Evolutionary conservation across 768 basidiomycete genomes (phyloP), one percentile per base, ranked within the genome.

Genomic region (Trametes meyenii): DNA sequence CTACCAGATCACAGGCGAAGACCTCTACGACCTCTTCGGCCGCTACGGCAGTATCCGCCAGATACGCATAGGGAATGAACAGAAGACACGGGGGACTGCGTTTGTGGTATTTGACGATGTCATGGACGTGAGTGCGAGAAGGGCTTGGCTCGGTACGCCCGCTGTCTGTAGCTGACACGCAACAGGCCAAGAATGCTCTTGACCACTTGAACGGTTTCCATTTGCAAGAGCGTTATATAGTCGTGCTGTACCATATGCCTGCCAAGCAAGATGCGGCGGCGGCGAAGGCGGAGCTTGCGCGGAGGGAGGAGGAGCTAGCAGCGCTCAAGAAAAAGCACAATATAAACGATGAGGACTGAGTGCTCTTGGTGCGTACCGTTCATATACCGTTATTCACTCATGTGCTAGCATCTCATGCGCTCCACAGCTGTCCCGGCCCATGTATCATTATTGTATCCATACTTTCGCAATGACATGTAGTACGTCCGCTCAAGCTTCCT

Each of bases 171-270:
- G 71, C 66, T 62, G 40, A 43, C 50, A 49, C 58, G 7, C 46
- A 55, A 13, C 70, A 97, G 92, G 96, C 96, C 21, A 96, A 97
- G 76, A 95, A 96, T 70, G 96, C 96, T 0, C 85, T 97, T 58
- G 96, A 96, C 71, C 95, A 97, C 74, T 75, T 98, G 71, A 98
- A 98, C 68, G 96, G 96, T 46, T 99, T 99, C 79, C 96, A 99
- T 78, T 75, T 99, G 60, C 94, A 95, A 78, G 96, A 97, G 75
- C 90, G 96, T 24, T 99, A 98, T 76, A 96, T 99, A 55, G 96
- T 99, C 59, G 96, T 98, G 10, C 79, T 98, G 29, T 98, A 96
- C 71, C 96, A 98, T 72, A 96, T 98, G 88, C 94, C 95, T 39
- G 89, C 94, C n/a, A 93, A 95, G 74, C 94, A 96, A 70, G 94